These are phyloP conservation scores for Barnettozyma sucrosica DNA, from an alignment of 805 yeast species.

Conservation along the genomic window DNA sequence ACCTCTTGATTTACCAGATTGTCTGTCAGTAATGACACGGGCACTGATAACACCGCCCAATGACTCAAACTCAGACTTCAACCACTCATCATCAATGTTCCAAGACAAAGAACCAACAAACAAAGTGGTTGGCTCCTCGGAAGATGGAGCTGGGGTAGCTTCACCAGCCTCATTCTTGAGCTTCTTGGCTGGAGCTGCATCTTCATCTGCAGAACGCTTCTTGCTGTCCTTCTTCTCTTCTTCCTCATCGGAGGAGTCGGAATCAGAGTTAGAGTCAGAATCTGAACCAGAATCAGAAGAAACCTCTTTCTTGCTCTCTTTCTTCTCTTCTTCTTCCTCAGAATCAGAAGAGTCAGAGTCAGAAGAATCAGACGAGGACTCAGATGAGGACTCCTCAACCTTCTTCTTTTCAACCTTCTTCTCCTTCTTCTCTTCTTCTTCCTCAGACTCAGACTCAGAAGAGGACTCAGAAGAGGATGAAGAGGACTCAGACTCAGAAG, in stretches of 20 bases:
- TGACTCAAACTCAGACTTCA: constrained; percentile 77
- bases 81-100: constrained; percentile 95
- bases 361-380: constrained; percentile 17
- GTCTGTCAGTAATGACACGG: constrained; percentile 91
- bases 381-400: constrained; percentile 26
- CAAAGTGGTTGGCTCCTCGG: constrained; percentile 73
- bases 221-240: constrained; percentile 26
- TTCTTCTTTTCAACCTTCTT: constrained; percentile 17
- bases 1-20: constrained; percentile 90
- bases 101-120: constrained; percentile 97
- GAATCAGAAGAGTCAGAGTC: constrained; percentile 17
- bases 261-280: constrained; percentile 16
- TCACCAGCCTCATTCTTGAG: constrained; percentile 25
- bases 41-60: constrained; percentile 80
- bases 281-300: constrained; percentile 11
- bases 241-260: constrained; percentile 22
- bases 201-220: constrained; percentile 35
- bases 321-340: constrained; percentile 14
- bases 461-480: constrained; percentile 13
- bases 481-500: constrained; percentile 15
- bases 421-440: constrained; percentile 4
- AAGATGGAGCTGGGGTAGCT: constrained; percentile 28
- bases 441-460: constrained; percentile 18
- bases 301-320: constrained; percentile 9
- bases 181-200: constrained; percentile 29